A percentile compares a stretch with the other conserved stretches of the same genome.
phyloP scores from a whole-genome alignment of 768 basidiomycete genomes.

The Pulveroboletus frians region DNA sequence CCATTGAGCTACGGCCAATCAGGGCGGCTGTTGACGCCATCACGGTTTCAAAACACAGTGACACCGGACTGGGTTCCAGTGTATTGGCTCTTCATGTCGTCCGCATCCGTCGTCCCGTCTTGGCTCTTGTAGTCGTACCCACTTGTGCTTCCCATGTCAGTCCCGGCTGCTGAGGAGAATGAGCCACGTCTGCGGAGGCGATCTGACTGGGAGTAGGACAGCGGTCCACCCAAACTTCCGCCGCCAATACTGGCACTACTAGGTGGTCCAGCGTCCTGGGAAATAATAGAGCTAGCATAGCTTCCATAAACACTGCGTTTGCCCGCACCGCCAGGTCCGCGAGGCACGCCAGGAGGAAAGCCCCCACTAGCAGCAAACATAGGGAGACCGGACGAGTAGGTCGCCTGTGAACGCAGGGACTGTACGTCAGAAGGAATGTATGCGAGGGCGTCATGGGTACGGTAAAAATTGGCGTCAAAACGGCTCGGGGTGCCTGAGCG shows the following conservation, averaged over 20 bases:
- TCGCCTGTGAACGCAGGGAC: slow-evolving; percentile 94
- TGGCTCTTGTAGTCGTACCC: slow-evolving; percentile 86
- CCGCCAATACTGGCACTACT: slow-evolving; percentile 56
- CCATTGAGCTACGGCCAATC: slow-evolving; percentile 8
- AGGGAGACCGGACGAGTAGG: slow-evolving; percentile 88
- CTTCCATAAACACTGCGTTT: slow-evolving; percentile 74
- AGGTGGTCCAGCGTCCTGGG: slow-evolving; percentile 78
- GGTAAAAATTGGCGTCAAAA: slow-evolving; percentile 94
- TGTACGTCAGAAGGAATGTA: slow-evolving; percentile 96
- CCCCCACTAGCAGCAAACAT: slow-evolving; percentile 71
- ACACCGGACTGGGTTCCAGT: slow-evolving; percentile 79
- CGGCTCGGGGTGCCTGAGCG: slow-evolving; percentile 89
- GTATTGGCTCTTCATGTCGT: slow-evolving; percentile 89
- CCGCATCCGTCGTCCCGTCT: slow-evolving; percentile 71
- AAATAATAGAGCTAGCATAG: slow-evolving; percentile 90
- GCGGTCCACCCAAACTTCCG: slow-evolving; percentile 41
- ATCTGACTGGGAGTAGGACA: slow-evolving; percentile 90
- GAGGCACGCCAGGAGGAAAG: slow-evolving; percentile 62
- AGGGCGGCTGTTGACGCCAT: slow-evolving; percentile 1
- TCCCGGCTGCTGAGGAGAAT: slow-evolving; percentile 69
- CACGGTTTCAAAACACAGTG: slow-evolving; percentile 63
- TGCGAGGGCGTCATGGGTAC: slow-evolving; percentile 87
- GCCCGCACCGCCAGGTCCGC: slow-evolving; percentile 51
- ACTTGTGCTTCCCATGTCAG: slow-evolving; percentile 74
- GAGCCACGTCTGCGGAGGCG: slow-evolving; percentile 73